These are phyloP conservation scores for Arthromyces matolae DNA, from an alignment of 768 basidiomycete species.

Conservation along the genomic window DNA sequence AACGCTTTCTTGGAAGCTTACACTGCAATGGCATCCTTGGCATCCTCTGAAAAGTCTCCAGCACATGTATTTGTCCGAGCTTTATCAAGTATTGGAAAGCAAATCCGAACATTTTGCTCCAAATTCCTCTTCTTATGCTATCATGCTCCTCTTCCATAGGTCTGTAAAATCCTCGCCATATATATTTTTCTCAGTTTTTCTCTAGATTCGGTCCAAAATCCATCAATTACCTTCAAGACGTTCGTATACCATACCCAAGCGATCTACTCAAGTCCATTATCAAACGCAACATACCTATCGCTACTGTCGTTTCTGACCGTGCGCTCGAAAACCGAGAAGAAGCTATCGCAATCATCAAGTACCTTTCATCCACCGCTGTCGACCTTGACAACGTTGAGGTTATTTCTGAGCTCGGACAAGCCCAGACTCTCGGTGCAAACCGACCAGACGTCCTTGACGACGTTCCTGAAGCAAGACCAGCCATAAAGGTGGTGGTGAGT, in stretches of 20 bases:
- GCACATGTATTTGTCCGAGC: conserved; percentile 56
- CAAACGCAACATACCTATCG: conserved; percentile 45
- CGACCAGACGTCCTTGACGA: conserved; percentile 40
- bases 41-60: conserved; percentile 37
- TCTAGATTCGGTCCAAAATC: conserved; percentile 42
- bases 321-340: conserved; percentile 51
- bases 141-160: conserved; percentile 62
- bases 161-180: conserved; percentile 23
- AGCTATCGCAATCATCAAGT: conserved; percentile 49
- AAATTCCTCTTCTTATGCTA: conserved; percentile 59
- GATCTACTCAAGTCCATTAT: conserved; percentile 43
- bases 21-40: conserved; percentile 54
- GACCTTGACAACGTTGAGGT: conserved; percentile 47
- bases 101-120: conserved; percentile 46
- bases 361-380: conserved; percentile 59
- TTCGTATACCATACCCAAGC: conserved; percentile 20
- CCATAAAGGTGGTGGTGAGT: conserved; percentile 37
- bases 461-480: conserved; percentile 63
- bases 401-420: conserved; percentile 53
- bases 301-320: conserved; percentile 55
- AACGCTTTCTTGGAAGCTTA: conserved; percentile 69
- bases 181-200: background rate
- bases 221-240: conserved; percentile 14
- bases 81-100: conserved; percentile 57
- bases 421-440: conserved; percentile 41